These are phyloP conservation scores for Dactylonectria macrodidyma DNA, from an alignment of 2,329 filamentous ascomycete genomes.

Conservation along the genomic window DNA sequence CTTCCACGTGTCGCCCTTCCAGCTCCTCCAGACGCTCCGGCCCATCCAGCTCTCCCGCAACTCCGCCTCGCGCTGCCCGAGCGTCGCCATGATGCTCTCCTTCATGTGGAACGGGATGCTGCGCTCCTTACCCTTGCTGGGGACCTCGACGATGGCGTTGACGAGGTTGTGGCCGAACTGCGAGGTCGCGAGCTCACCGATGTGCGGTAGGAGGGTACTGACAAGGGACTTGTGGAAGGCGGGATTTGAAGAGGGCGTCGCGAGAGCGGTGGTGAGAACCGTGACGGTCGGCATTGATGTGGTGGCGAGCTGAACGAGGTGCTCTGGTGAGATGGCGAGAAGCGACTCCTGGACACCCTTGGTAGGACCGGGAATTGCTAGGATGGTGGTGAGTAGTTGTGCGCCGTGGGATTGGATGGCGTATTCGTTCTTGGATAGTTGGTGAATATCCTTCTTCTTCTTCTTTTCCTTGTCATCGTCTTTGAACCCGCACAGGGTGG, in stretches of 20 bases:
- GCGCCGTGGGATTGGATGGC: slow-evolving; percentile 79
- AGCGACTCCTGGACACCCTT: slow-evolving; percentile 83
- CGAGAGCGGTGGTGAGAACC: slow-evolving; percentile 66
- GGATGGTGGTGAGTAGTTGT: slow-evolving; percentile 84
- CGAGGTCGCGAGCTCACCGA: slow-evolving; percentile 63
- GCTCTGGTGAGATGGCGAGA: slow-evolving; percentile 69
- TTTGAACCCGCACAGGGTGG: slow-evolving; percentile 64
- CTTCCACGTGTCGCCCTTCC: slow-evolving; percentile 72
- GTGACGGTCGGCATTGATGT: slow-evolving; percentile 64
- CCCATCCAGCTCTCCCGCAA: slow-evolving; percentile 69
- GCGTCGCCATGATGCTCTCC: slow-evolving; percentile 66
- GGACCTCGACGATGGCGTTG: slow-evolving; percentile 63
- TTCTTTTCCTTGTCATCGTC: slow-evolving; percentile 49
- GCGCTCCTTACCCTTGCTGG: slow-evolving; percentile 63
- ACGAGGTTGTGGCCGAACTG: slow-evolving; percentile 68
- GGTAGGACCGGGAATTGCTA: slow-evolving; percentile 80
- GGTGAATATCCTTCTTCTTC: slow-evolving; percentile 54
- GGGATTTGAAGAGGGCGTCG: slow-evolving; percentile 63
- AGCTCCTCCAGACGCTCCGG: slow-evolving; percentile 69
- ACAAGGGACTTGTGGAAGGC: slow-evolving; percentile 71
- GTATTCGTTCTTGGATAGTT: slow-evolving; percentile 69
- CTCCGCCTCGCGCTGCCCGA: slow-evolving; percentile 63
- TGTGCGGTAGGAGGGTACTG: slow-evolving; percentile 61
- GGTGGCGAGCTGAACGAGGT: slow-evolving; percentile 75
- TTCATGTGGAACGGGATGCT: slow-evolving; percentile 72